Conservation (phyloP, 148 eudicot species). For the Nyssa sinensis region DNA sequence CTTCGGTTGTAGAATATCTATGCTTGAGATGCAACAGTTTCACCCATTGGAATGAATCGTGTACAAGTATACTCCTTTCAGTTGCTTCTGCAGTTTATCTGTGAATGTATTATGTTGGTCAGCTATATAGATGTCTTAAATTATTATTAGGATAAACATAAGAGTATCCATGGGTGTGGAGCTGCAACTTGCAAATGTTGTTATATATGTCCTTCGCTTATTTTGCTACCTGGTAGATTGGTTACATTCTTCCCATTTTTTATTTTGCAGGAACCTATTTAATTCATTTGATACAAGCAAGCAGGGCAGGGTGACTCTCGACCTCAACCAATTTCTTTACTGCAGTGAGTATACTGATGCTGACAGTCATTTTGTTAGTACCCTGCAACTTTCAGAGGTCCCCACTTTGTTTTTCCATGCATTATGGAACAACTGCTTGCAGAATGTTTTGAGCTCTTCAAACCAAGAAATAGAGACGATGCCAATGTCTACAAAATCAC, state of each 20-base stretch:
- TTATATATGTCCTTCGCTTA: background rate
- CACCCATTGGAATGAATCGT: background rate
- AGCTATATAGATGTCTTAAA: background rate
- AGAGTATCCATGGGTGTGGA: background rate
- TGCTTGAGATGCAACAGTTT: background rate
- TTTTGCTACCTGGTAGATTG: background rate
- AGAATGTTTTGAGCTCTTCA: background rate
- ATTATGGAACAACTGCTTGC: background rate
- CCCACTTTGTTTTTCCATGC: background rate
- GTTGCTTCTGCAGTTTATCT: background rate
- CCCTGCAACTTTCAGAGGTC: background rate
- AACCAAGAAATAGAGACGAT: slow-evolving; percentile 2
- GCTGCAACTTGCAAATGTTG: background rate
- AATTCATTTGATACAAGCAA: slow-evolving; percentile 84
- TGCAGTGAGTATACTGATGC: slow-evolving; percentile 65
- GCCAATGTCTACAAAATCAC: too few relatives aligned
- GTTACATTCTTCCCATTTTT: slow-evolving; percentile 8
- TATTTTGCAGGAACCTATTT: slow-evolving; percentile 69
- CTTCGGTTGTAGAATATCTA: background rate
- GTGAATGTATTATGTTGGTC: background rate
- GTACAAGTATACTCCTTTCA: background rate
- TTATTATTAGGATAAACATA: background rate
- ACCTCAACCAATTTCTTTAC: slow-evolving; percentile 82
- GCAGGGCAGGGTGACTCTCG: slow-evolving; percentile 87
- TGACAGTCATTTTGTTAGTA: slow-evolving; percentile 1